Base-by-base conservation (phyloP, 768 basidiomycete species). In the Podaxis sp. region DNA sequence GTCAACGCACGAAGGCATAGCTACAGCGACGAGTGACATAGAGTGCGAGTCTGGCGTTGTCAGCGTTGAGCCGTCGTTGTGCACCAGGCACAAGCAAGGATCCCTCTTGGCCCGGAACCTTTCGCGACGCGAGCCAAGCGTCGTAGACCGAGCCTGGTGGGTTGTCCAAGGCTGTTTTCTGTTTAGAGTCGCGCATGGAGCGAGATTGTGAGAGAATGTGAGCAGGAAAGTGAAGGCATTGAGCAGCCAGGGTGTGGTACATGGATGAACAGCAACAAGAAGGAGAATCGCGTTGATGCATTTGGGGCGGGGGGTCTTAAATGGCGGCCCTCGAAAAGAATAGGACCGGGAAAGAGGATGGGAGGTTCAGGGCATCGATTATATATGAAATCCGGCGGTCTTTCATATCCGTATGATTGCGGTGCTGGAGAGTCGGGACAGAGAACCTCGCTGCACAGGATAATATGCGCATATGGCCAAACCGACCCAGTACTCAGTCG, bases 51-150 rank as follows among this genome's bases (percentile, higher is more conserved):
- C 71, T 75, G 49, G 84, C 68, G 72, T 91, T 92, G 15, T 72
- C 68, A 52, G 80, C 67, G 55, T 80, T 86, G 64, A 93, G 68
- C n/a, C 82, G 78, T 44, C 92, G 84, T 65, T 86, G 87, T 44
- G 85, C 86, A 52, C 92, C 92, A 38, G 92, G 86, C 56, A 84
- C 80, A 66, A 87, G 79, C 72, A 74, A 74, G 52, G 68, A 63
- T 19, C 80, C 82, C 49, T 76, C 78, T 48, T 82, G 79, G 28
- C 75, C 76, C 36, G 83, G 79, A 26, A 85, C 68, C 66, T 76
- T 70, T 68, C 87, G 80, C 33, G 87, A 88, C 11, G 84, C 79
- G 17, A 85, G 68, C 87, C 87, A 88, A 36, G 81, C 82, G 55
- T 86, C 82, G 60, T 80, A 82, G 26, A 78, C 69, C 4, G 76